A percentile compares a stretch with the other conserved stretches of the same genome.
These are phyloP conservation scores for Cucurbita pepo DNA, from an alignment of 306 rosid species.

Conservation along the genomic window DNA sequence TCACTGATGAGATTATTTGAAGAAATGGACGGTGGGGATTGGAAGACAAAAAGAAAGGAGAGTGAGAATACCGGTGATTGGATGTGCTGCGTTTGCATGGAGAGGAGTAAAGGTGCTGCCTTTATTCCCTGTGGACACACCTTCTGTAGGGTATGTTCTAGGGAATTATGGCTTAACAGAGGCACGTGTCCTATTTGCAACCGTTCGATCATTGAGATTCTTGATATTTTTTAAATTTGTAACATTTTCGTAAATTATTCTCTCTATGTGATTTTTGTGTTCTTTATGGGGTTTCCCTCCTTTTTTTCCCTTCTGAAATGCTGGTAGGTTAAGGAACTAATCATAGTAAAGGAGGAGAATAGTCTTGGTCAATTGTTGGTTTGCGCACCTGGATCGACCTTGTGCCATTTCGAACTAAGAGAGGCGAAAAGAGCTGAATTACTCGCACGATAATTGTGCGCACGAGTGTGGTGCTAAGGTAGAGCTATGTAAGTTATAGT, in stretches of 20 bases:
- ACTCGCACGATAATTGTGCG: no score
- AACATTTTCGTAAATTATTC: neutral
- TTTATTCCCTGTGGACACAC: slow-evolving; percentile 24
- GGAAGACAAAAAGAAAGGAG: slow-evolving; percentile 9
- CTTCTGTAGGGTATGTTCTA: slow-evolving; percentile 19
- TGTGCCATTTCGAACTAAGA: no score
- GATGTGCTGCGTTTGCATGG: slow-evolving; percentile 26
- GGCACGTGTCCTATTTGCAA: slow-evolving; percentile 16
- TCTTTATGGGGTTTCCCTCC: neutral
- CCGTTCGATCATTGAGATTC: slow-evolving; percentile 20
- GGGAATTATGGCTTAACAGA: slow-evolving; percentile 17
- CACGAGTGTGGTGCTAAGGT: no score
- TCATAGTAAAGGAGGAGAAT: no score
- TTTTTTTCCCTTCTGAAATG: neutral
- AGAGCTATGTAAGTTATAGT: no score
- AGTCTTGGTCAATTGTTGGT: no score
- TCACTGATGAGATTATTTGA: slow-evolving; percentile 18
- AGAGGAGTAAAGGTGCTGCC: slow-evolving; percentile 19
- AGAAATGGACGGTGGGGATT: slow-evolving; percentile 18
- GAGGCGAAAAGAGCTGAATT: no score
- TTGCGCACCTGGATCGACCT: no score
- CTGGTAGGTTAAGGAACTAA: neutral
- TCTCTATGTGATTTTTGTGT: neutral
- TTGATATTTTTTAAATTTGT: slow-evolving; percentile 7
- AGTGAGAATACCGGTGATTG: slow-evolving; percentile 6